phyloP scores from a whole-genome alignment of 2,329 filamentous ascomycete genomes.

The Aspergillus terreus region DNA sequence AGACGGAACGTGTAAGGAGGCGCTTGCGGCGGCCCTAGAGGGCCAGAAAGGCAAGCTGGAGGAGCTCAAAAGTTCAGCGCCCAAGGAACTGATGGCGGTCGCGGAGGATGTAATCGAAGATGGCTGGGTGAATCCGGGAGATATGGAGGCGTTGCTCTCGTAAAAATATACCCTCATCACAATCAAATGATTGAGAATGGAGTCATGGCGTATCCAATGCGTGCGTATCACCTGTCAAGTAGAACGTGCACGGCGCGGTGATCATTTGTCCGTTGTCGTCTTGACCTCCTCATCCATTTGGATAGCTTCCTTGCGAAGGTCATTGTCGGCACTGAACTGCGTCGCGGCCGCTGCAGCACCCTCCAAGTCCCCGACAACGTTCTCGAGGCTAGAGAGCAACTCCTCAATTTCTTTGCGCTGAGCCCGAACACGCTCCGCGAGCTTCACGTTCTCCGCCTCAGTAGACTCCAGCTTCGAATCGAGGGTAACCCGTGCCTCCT shows the following conservation, averaged over 20 bases:
- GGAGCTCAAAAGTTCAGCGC: constrained; percentile 29
- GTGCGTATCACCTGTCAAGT: not conserved
- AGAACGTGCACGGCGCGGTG: constrained; percentile 1
- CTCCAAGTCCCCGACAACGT: constrained; percentile 56
- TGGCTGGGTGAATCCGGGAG: constrained; percentile 40
- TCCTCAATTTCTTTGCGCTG: constrained; percentile 57
- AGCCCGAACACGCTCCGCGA: constrained; percentile 49
- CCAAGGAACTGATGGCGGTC: constrained; percentile 41
- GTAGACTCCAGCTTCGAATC: constrained; percentile 48
- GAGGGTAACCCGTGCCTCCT: constrained; percentile 48
- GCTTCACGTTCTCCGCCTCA: constrained; percentile 51
- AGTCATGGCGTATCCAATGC: not conserved
- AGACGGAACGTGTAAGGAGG: constrained; percentile 47
- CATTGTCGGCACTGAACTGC: constrained; percentile 34
- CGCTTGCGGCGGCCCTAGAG: constrained; percentile 45
- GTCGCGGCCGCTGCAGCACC: constrained; percentile 43
- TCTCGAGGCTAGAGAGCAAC: constrained; percentile 53
- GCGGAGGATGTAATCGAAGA: constrained; percentile 53
- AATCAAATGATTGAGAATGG: not conserved
- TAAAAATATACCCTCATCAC: constrained; percentile 13
- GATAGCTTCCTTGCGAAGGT: constrained; percentile 39
- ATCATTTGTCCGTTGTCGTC: constrained; percentile 25
- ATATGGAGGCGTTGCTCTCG: constrained; percentile 31
- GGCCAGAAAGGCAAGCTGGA: constrained; percentile 39
- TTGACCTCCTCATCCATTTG: constrained; percentile 43